Conservation (phyloP, 176 grass and related monocot genomes). For the Pharus latifolius region DNA sequence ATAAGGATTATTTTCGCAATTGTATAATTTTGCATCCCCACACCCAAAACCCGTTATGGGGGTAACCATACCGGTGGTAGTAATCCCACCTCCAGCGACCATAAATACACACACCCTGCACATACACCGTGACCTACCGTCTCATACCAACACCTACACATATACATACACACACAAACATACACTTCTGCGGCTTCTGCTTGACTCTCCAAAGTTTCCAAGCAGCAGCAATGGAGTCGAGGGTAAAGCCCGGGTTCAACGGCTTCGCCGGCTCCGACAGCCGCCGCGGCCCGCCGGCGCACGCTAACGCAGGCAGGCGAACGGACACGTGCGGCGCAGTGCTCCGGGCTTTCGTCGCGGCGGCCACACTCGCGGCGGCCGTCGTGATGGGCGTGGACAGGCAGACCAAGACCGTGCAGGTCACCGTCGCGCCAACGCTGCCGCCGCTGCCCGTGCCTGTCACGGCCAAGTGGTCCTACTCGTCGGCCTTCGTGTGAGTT, state of each 20-base stretch:
- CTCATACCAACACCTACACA: no score
- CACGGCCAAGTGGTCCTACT: conserved; percentile 19
- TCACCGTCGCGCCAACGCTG: conserved; percentile 7
- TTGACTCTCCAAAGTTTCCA: background rate
- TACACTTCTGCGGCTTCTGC: no score
- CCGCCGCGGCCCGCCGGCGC: background rate
- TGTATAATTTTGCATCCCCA: no score
- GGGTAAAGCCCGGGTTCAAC: background rate
- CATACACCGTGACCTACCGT: no score
- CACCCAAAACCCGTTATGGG: background rate
- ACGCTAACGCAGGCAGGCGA: no score
- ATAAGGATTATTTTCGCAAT: no score
- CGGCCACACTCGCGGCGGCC: conserved; percentile 18
- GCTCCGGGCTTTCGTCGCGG: background rate
- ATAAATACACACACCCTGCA: no score
- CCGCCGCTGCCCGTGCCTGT: conserved; percentile 10
- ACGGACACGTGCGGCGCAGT: background rate
- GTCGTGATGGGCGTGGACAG: conserved; percentile 23
- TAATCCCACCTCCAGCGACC: background rate
- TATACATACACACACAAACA: no score
- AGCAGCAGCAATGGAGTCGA: conserved; percentile 17
- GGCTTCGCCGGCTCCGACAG: background rate
- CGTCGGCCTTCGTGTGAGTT: conserved; percentile 36
- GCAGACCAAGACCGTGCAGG: conserved; percentile 10
- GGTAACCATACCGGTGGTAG: background rate